phyloP scores from a whole-genome alignment of 176 grass and related monocot genomes.

The Cocos nucifera region DNA sequence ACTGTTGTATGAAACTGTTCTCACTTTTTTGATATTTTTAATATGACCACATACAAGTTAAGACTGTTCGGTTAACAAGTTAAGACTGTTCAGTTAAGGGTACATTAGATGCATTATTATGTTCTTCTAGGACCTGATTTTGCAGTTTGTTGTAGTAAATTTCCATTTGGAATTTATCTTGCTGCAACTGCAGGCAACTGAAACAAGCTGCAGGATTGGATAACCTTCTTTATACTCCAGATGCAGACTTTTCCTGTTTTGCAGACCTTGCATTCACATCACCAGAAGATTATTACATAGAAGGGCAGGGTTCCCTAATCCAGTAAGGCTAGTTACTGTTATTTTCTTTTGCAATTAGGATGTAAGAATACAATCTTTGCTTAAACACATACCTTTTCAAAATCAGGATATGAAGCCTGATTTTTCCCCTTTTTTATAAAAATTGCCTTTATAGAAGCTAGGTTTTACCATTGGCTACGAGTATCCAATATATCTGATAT shows the following conservation, averaged over 20 bases:
- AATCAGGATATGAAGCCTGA: no score
- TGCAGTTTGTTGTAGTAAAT: background rate
- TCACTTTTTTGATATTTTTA: background rate
- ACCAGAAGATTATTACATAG: constrained; percentile 88
- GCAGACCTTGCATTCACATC: constrained; percentile 94
- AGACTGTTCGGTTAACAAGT: no score
- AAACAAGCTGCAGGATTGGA: constrained; percentile 72
- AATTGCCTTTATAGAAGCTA: no score
- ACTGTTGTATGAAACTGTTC: constrained; percentile 5
- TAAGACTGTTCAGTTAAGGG: no score
- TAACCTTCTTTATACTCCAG: constrained; percentile 94
- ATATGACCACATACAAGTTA: no score
- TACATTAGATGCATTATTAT: no score
- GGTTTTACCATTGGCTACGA: no score
- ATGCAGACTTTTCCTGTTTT: constrained; percentile 95
- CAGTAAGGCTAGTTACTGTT: constrained; percentile 53
- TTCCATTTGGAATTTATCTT: constrained; percentile 2
- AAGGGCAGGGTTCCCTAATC: constrained; percentile 96
- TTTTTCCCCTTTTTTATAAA: no score
- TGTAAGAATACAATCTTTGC: background rate
- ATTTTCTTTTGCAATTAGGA: background rate
- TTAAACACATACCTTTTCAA: no score
- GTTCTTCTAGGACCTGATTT: no score
- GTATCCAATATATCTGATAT: no score
- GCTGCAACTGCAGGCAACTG: constrained; percentile 55